Base-by-base conservation (phyloP, 352 stramenopile genomes). In the Globisporangium carolinianum region DNA sequence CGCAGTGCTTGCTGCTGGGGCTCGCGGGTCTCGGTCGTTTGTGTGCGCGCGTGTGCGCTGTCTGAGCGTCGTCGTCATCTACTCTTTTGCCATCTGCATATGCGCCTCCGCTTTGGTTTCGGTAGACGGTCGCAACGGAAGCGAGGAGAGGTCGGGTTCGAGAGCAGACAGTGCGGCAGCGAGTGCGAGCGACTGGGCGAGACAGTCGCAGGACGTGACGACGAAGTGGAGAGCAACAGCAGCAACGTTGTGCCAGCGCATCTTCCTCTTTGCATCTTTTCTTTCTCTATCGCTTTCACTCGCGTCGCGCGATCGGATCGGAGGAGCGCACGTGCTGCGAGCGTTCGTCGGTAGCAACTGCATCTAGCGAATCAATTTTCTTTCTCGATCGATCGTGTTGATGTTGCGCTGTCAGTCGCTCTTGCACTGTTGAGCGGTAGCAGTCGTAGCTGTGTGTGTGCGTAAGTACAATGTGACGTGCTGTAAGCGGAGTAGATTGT, bases 111-210 rank as follows among this genome's bases (percentile, higher is more conserved):
- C 51, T 61, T 24, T 53, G 50, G 32, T 36, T 17, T 57, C 39
- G 57, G 57, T 62, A 62, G 50, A 62, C 52, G 49, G 50, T 57
- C 57, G 50, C 50, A 57, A 24, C 46, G 37, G 54, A 11, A 53
- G 55, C 18, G 18, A 48, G 51, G 49, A 43, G 39, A 15, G 39
- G 39, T 45, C 14, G 39, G 8, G 0, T 12, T 45, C 18, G 18
- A 24, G 18, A 24, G 18, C 18, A 24, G 18, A 24, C 18, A 24
- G 18, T 24, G 18, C 18, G 39, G 39, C 14, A 12, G 39, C 39
- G 39, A 9, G 5, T 45, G 39, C 39, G 14, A 45, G 39, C 39
- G 39, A 11, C 8, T 12, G 39, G 8, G 10, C 39, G 39, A 53
- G 18, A 24, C 18, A 24, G 18, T 24, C 18, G 18, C 18, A 24